These are phyloP conservation scores for Hypoxylon lienhwacheense DNA, from an alignment of 495 filamentous ascomycete genomes.

Conservation along the genomic window DNA sequence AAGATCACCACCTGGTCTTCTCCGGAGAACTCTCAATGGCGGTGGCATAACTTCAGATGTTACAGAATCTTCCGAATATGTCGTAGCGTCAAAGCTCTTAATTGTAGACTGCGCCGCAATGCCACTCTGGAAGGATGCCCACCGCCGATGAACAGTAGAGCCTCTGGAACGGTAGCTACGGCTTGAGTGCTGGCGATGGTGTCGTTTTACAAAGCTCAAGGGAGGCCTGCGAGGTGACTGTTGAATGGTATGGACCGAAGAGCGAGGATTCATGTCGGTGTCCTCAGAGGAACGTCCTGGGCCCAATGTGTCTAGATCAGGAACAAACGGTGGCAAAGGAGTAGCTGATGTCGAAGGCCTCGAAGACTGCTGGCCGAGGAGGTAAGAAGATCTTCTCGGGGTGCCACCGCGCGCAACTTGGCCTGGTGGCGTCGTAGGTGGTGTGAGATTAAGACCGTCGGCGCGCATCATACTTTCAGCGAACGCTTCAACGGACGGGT, in stretches of 20 bases:
- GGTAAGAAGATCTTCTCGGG: slow-evolving; percentile 54
- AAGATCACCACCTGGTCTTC: slow-evolving; percentile 87
- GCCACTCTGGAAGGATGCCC: slow-evolving; percentile 73
- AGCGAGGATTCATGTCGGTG: slow-evolving; percentile 18
- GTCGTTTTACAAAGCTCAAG: slow-evolving; percentile 40
- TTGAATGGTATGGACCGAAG: slow-evolving; percentile 40
- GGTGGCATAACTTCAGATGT: slow-evolving; percentile 45
- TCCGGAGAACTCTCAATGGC: slow-evolving; percentile 68
- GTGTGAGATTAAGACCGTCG: slow-evolving; percentile 51
- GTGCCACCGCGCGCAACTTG: slow-evolving; percentile 41
- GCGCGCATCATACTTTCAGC: slow-evolving; percentile 50
- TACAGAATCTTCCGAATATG: slow-evolving; percentile 52
- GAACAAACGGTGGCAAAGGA: slow-evolving; percentile 45
- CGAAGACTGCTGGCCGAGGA: slow-evolving; percentile 48
- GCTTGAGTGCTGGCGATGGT: slow-evolving; percentile 45
- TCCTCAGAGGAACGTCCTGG: slow-evolving; percentile 34
- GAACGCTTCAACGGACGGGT: slow-evolving; percentile 53
- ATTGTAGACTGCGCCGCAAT: slow-evolving; percentile 62
- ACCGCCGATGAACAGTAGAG: slow-evolving; percentile 46
- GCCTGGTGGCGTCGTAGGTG: slow-evolving; percentile 57
- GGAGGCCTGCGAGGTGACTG: slow-evolving; percentile 37
- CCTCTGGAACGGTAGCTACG: slow-evolving; percentile 44
- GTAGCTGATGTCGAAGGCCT: slow-evolving; percentile 36
- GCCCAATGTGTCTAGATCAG: slow-evolving; percentile 42
- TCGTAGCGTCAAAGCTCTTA: slow-evolving; percentile 61